Evolutionary conservation across 805 yeast genomes (phyloP), one percentile per base, ranked within the genome.

Genomic region (Yamadazyma insecticola): DNA sequence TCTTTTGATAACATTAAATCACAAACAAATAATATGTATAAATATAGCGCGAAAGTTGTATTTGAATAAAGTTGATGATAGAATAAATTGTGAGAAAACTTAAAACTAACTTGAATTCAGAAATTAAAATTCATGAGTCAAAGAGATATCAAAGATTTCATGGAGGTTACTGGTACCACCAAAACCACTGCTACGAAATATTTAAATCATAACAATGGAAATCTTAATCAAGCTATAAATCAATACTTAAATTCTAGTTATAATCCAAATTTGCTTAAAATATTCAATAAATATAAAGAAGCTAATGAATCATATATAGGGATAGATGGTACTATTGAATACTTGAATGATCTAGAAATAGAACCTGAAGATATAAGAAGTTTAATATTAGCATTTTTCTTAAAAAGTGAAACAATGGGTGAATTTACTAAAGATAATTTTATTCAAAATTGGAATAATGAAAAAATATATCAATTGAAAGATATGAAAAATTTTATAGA

Each of bases 281-380:
- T 72, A 1, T 72, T 57, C 40, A 50, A 63, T 21, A 41, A 48
- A 29, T 64, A 62, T 40, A 38, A 41, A 27, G 63, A 57, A 30
- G 40, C 48, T 9, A 50, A 49, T 0, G 49, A 52, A 10, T 55
- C 50, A 1, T 53, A 60, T 9, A 84, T 88, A 22, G 90, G 78
- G 16, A 66, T 84, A 7, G 92, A 86, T 36, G 96, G 96, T 0
- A 81, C 96, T 0, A 53, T 89, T 7, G 43, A 50, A 23, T 85
- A 79, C 45, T 60, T 90, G 14, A 67, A 65, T 11, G 95, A 81
- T 44, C 57, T 90, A 28, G 78, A 73, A 0, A 65, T 81, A 22
- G 76, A 76, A 10, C 81, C 88, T 1, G 97, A 90, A 43, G 88
- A 89, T 48, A 65, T 76, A 6, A 71, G 65, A 5, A 80, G 86